Percentiles rank a stretch among this genome's conserved stretches.
These are phyloP conservation scores for Colletotrichum sp. DNA, from an alignment of 2,329 filamentous ascomycete species.

Conservation along the genomic window DNA sequence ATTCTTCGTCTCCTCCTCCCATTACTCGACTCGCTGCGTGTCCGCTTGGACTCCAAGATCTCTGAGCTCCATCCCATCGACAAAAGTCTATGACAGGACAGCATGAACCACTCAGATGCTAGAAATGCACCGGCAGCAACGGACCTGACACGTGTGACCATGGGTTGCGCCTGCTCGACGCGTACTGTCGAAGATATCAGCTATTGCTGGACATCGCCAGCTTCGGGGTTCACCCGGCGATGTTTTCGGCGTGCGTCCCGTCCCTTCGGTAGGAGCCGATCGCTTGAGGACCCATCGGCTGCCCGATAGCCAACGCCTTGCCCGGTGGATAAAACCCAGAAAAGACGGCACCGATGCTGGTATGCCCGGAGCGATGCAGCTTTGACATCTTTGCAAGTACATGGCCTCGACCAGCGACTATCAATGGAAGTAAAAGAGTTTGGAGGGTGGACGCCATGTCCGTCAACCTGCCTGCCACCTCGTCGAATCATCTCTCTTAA, in stretches of 20 bases:
- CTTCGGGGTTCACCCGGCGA: neutral
- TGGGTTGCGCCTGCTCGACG: neutral
- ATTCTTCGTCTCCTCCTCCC: neutral
- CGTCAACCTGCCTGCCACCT: neutral
- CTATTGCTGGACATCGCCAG: neutral
- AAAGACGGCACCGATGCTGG: neutral
- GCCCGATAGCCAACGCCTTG: neutral
- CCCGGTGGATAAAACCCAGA: neutral
- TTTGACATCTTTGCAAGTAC: neutral
- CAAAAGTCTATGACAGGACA: neutral
- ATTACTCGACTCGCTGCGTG: neutral
- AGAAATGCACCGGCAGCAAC: neutral
- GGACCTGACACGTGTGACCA: neutral
- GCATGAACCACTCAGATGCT: conserved; percentile 4
- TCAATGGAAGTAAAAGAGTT: neutral
- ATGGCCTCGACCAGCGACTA: neutral
- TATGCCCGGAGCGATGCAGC: neutral
- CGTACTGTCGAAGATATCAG: neutral
- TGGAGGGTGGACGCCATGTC: neutral
- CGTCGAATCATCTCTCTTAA: neutral
- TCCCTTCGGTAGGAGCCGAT: neutral
- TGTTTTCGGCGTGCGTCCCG: neutral
- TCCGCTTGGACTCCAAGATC: neutral
- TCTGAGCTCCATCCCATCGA: neutral
- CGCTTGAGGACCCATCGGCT: neutral